phyloP scores from a whole-genome alignment of 2,329 filamentous ascomycete genomes.

The Neonectria faginata region DNA sequence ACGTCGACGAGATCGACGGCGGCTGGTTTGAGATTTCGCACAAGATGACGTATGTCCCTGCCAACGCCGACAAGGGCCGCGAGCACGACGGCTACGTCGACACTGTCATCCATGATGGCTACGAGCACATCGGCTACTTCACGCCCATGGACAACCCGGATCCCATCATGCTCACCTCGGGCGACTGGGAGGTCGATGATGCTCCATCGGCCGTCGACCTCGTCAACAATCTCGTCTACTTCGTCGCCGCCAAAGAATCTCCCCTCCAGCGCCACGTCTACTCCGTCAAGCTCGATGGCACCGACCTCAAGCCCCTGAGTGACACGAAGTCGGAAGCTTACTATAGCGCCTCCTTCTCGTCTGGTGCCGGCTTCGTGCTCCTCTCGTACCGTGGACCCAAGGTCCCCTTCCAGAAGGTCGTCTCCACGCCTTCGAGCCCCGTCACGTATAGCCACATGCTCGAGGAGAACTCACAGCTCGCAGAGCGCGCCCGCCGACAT shows the following conservation, averaged over 20 bases:
- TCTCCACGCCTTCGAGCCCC: constrained; percentile 80
- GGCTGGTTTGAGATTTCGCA: constrained; percentile 98
- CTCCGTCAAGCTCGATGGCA: constrained; percentile 85
- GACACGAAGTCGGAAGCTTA: constrained; percentile 80
- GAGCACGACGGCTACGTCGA: constrained; percentile 92
- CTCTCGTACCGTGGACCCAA: constrained; percentile 85
- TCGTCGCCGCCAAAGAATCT: constrained; percentile 85
- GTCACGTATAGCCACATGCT: constrained; percentile 75
- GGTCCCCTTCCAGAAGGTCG: constrained; percentile 90
- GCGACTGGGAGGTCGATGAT: constrained; percentile 90
- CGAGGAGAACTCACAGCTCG: constrained; percentile 81
- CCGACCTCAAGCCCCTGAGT: constrained; percentile 77
- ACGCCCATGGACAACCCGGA: constrained; percentile 84
- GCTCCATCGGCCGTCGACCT: constrained; percentile 88
- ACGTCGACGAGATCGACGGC: constrained; percentile 88
- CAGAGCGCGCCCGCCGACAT: constrained; percentile 76
- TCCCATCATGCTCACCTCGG: constrained; percentile 88
- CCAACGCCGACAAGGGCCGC: constrained; percentile 80
- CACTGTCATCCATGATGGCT: constrained; percentile 85
- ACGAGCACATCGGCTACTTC: constrained; percentile 94
- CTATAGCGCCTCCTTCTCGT: constrained; percentile 87
- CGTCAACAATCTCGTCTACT: constrained; percentile 89
- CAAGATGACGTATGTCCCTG: constrained; percentile 85
- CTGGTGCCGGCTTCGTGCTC: constrained; percentile 83
- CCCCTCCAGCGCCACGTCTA: constrained; percentile 94